phyloP scores from a whole-genome alignment of 202 grass and related monocot genomes.

The Digitaria exilis region DNA sequence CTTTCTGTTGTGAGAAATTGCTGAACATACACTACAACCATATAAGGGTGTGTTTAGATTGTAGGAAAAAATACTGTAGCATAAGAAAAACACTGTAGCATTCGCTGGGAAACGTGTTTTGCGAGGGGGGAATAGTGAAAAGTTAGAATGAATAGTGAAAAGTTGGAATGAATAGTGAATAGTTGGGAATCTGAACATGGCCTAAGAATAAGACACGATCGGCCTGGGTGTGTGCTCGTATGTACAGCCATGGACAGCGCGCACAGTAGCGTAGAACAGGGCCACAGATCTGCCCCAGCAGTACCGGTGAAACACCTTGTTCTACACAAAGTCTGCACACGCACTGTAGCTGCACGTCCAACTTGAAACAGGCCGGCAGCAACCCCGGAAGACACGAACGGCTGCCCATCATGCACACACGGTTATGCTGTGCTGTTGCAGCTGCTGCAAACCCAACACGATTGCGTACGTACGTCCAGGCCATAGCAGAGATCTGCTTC shows the following conservation, averaged over 20 bases:
- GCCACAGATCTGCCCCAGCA: not conserved
- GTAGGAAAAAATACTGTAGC: too few relatives aligned
- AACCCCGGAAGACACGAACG: slow-evolving; percentile 35
- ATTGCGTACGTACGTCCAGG: not conserved
- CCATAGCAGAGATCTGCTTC: not conserved
- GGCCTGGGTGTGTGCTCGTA: not conserved
- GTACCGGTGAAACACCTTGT: not conserved
- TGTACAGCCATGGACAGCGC: not conserved
- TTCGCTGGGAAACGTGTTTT: too few relatives aligned
- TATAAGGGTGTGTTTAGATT: too few relatives aligned
- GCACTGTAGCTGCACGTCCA: slow-evolving; percentile 43
- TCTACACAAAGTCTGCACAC: slow-evolving; percentile 20
- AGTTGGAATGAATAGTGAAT: too few relatives aligned
- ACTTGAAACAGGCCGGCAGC: slow-evolving; percentile 10
- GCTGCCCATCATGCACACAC: slow-evolving; percentile 5
- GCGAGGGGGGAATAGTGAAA: too few relatives aligned
- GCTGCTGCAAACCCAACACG: slow-evolving; percentile 21
- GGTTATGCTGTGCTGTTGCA: not conserved
- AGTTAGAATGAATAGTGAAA: too few relatives aligned
- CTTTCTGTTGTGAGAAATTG: not conserved
- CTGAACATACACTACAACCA: slow-evolving; percentile 11
- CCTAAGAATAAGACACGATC: not conserved
- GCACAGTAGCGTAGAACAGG: slow-evolving; percentile 34
- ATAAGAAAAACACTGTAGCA: too few relatives aligned
- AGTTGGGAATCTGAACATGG: too few relatives aligned